These are phyloP conservation scores for Stylosanthes scabra DNA, from an alignment of 331 rosid genomes.

Conservation along the genomic window DNA sequence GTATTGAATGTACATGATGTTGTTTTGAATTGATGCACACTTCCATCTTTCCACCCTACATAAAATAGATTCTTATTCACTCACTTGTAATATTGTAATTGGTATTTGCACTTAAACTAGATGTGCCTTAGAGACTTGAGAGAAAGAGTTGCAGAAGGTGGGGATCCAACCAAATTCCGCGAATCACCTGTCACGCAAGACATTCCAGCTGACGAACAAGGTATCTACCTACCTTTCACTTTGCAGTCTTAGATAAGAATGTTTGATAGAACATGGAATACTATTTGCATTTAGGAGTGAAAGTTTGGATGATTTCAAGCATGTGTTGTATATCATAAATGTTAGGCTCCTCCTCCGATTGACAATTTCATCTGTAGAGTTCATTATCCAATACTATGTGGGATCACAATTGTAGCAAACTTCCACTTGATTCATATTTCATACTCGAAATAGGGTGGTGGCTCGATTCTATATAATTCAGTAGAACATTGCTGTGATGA, in stretches of 20 bases:
- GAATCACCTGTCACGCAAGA: constrained; percentile 55
- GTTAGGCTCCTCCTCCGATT: constrained; percentile 9
- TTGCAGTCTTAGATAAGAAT: background rate
- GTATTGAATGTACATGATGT: constrained; percentile 10
- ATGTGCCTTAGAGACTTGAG: constrained; percentile 76
- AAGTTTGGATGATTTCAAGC: background rate
- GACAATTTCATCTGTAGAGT: constrained; percentile 11
- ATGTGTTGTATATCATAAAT: background rate
- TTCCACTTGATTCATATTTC: constrained; percentile 1
- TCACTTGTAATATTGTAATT: background rate
- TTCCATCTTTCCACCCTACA: background rate
- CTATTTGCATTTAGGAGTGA: constrained; percentile 17
- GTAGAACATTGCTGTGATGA: background rate
- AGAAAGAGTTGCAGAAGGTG: constrained; percentile 91
- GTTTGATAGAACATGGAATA: constrained; percentile 5
- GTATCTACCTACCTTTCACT: constrained; percentile 46
- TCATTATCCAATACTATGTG: background rate
- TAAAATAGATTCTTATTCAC: background rate
- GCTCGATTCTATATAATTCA: background rate
- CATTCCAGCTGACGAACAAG: constrained; percentile 52
- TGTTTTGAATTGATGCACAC: constrained; percentile 8
- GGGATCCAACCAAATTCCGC: constrained; percentile 82
- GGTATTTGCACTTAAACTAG: constrained; percentile 41
- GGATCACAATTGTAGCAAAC: constrained; percentile 23
- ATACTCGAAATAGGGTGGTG: constrained; percentile 1